These are phyloP conservation scores for Citrus sp. DNA, from an alignment of 345 rosid genomes.

Conservation along the genomic window DNA sequence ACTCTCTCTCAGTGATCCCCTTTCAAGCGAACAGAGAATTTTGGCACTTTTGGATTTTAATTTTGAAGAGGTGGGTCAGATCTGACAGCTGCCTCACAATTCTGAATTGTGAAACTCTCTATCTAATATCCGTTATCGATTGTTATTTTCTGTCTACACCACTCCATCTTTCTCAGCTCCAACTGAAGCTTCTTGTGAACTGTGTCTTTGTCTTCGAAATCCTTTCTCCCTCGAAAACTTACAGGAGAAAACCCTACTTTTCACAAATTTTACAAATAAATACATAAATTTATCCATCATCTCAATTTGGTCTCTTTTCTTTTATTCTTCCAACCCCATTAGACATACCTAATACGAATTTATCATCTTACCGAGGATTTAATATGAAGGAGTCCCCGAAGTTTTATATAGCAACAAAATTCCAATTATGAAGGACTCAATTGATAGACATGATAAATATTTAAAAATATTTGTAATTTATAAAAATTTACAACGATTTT, in stretches of 20 bases:
- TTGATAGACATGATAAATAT: too few species aligned
- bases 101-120: not conserved
- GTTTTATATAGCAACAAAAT: too few species aligned
- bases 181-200: not conserved
- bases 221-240: not conserved
- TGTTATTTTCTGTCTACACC: not conserved
- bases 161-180: not conserved
- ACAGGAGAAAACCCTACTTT: not conserved
- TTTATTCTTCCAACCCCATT: too few species aligned
- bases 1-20: not conserved
- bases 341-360: too few species aligned
- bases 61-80: not conserved
- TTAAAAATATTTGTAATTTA: too few species aligned
- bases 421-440: too few species aligned
- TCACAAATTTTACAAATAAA: too few species aligned
- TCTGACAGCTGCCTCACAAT: conserved; percentile 1
- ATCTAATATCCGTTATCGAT: too few species aligned
- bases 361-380: too few species aligned
- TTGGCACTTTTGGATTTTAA: not conserved
- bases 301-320: too few species aligned
- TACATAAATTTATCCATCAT: rapidly evolving
- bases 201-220: not conserved
- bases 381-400: too few species aligned
- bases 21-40: not conserved
- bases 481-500: too few species aligned